Percentiles rank a stretch among this genome's conserved stretches.
Conservation (phyloP, 768 basidiomycete species). For the Lactifluus subvellereus region DNA sequence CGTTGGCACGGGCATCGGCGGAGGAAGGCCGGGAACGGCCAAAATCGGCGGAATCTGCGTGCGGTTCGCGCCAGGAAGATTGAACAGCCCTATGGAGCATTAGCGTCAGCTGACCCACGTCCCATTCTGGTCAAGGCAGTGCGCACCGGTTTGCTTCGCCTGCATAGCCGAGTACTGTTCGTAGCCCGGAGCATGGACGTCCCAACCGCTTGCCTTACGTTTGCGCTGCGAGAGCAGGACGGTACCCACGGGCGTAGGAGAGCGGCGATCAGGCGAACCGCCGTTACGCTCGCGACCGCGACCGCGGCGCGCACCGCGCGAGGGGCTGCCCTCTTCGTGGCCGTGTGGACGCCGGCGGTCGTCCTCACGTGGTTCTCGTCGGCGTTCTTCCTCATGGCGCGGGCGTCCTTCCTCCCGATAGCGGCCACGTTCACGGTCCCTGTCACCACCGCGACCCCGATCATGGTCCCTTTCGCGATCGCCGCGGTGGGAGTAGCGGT, state of each 20-base stretch:
- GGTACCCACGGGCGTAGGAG: slow-evolving; percentile 85
- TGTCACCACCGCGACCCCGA: slow-evolving; percentile 34
- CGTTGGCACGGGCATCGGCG: slow-evolving; percentile 76
- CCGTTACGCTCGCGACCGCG: slow-evolving; percentile 47
- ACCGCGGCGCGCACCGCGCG: slow-evolving; percentile 39
- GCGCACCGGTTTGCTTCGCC: slow-evolving; percentile 93
- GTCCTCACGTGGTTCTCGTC: slow-evolving; percentile 34
- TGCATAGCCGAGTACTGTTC: slow-evolving; percentile 93
- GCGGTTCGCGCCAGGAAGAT: slow-evolving; percentile 90
- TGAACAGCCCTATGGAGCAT: slow-evolving; percentile 72
- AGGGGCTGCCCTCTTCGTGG: slow-evolving; percentile 34
- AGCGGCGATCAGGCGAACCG: slow-evolving; percentile 73
- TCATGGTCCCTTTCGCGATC: slow-evolving; percentile 35
- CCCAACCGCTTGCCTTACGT: slow-evolving; percentile 91
- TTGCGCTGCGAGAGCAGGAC: slow-evolving; percentile 79
- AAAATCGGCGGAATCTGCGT: slow-evolving; percentile 81
- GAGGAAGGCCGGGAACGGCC: slow-evolving; percentile 73
- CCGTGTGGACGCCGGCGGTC: slow-evolving; percentile 29
- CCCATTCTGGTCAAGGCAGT: background rate
- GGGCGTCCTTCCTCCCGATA: slow-evolving; percentile 31
- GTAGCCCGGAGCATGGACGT: slow-evolving; percentile 92
- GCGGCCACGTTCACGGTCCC: slow-evolving; percentile 46
- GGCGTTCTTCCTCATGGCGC: slow-evolving; percentile 39
- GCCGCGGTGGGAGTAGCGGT: slow-evolving; percentile 30
- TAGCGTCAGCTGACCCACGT: background rate